Percentiles rank a stretch among this genome's conserved stretches.
phyloP scores from a whole-genome alignment of 2,329 filamentous ascomycete genomes.

The Aspergillus terreus region DNA sequence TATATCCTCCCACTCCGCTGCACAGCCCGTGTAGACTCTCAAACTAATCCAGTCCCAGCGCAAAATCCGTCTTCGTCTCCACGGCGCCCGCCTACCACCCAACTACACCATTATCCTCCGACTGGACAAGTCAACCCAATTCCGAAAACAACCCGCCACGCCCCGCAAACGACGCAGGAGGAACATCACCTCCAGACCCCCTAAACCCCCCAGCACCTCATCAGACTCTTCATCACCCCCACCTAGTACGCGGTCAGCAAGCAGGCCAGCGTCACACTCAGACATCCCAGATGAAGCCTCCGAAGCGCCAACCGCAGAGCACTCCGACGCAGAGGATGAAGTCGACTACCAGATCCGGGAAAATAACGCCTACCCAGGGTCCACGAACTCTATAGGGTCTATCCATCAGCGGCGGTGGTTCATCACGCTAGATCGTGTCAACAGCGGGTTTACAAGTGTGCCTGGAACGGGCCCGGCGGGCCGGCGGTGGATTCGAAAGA shows the following conservation, averaged over 20 bases:
- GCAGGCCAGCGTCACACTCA: neutral
- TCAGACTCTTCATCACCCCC: slow-evolving; percentile 19
- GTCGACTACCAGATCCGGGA: slow-evolving; percentile 54
- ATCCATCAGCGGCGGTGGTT: slow-evolving; percentile 67
- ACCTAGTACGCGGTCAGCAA: neutral
- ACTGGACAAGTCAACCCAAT: slow-evolving; percentile 33
- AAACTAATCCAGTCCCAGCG: slow-evolving; percentile 27
- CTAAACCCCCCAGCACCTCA: slow-evolving; percentile 11
- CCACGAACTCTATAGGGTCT: slow-evolving; percentile 62
- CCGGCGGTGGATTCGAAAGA: slow-evolving; percentile 26
- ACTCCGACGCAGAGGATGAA: slow-evolving; percentile 13
- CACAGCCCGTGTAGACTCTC: too few relatives aligned
- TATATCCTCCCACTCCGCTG: slow-evolving; percentile 10
- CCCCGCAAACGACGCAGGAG: slow-evolving; percentile 22
- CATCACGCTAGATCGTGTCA: slow-evolving; percentile 57
- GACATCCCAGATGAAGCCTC: neutral
- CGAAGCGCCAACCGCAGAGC: neutral
- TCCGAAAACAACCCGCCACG: slow-evolving; percentile 10
- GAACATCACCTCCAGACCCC: neutral
- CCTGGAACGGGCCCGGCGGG: slow-evolving; percentile 5
- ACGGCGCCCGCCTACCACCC: slow-evolving; percentile 52
- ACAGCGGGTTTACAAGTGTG: slow-evolving; percentile 52
- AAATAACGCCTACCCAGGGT: slow-evolving; percentile 65
- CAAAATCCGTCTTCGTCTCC: slow-evolving; percentile 56
- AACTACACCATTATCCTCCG: slow-evolving; percentile 54